phyloP scores from a whole-genome alignment of 768 basidiomycete species.

The Podaxis sp. region DNA sequence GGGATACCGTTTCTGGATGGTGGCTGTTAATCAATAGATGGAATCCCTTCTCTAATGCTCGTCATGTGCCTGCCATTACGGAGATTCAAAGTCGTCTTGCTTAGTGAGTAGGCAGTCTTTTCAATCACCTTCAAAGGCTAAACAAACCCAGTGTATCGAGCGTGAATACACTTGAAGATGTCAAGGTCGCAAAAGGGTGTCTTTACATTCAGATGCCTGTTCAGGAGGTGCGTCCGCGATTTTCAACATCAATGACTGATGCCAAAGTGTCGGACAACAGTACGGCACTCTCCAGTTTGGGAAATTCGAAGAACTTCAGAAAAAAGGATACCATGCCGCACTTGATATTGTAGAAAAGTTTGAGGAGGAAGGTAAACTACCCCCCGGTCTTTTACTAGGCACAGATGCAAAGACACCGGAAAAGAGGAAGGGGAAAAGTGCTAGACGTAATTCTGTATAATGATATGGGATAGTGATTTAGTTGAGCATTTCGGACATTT shows the following conservation, averaged over 20 bases:
- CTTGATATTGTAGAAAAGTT: slow-evolving; percentile 70
- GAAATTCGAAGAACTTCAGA: slow-evolving; percentile 86
- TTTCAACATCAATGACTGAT: slow-evolving; percentile 1
- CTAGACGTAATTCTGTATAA: slow-evolving; percentile 68
- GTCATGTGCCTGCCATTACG: slow-evolving; percentile 81
- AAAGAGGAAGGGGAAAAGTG: slow-evolving; percentile 73
- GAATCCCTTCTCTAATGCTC: slow-evolving; percentile 84
- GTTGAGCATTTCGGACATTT: not conserved
- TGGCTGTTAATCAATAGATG: slow-evolving; percentile 92
- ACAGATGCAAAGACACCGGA: slow-evolving; percentile 41
- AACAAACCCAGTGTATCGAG: slow-evolving; percentile 74
- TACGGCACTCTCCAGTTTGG: slow-evolving; percentile 90
- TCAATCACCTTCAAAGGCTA: not conserved
- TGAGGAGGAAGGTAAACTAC: slow-evolving; percentile 83
- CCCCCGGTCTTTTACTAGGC: slow-evolving; percentile 66
- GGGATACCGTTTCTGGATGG: slow-evolving; percentile 94
- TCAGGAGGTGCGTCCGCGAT: slow-evolving; percentile 59
- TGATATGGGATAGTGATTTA: slow-evolving; percentile 19
- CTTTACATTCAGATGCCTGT: slow-evolving; percentile 96
- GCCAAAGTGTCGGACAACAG: slow-evolving; percentile 31
- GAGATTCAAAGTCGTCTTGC: slow-evolving; percentile 94
- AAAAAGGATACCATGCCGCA: slow-evolving; percentile 76
- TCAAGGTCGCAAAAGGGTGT: slow-evolving; percentile 86
- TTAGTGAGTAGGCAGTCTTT: slow-evolving; percentile 62
- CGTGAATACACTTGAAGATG: slow-evolving; percentile 92